Evolutionary conservation across 2,329 filamentous ascomycete genomes (phyloP).

Genomic region (Phaeophleospora eucalypticola): DNA sequence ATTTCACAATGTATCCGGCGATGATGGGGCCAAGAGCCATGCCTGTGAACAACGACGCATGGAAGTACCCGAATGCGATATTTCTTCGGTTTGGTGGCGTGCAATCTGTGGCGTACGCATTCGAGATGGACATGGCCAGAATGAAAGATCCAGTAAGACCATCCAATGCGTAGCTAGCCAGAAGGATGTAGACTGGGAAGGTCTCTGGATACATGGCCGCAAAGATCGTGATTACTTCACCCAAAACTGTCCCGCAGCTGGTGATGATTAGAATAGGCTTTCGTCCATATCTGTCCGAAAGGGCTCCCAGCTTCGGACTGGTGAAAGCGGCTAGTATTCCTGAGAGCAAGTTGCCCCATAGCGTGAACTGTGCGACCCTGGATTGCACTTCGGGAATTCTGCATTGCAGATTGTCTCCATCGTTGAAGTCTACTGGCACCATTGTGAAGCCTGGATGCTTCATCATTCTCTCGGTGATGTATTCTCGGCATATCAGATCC

Average conservation of each 20-base stretch:
- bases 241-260: slow-evolving; percentile 67
- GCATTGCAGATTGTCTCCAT: slow-evolving; percentile 71
- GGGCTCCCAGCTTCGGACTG: slow-evolving; percentile 74
- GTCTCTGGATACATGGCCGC: slow-evolving; percentile 69
- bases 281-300: slow-evolving; percentile 84
- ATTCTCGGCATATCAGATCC: slow-evolving; percentile 75
- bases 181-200: slow-evolving; percentile 72
- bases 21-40: slow-evolving; percentile 81
- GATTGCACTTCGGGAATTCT: slow-evolving; percentile 73
- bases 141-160: slow-evolving; percentile 87
- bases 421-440: slow-evolving; percentile 61
- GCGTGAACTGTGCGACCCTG: slow-evolving; percentile 70
- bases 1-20: slow-evolving; percentile 73
- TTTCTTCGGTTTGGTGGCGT: slow-evolving; percentile 74
- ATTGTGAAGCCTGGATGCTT: slow-evolving; percentile 58
- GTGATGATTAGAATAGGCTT: slow-evolving; percentile 69
- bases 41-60: slow-evolving; percentile 84
- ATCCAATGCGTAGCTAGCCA: slow-evolving; percentile 73
- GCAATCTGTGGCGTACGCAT: slow-evolving; percentile 88
- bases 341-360: slow-evolving; percentile 68
- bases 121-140: slow-evolving; percentile 69
- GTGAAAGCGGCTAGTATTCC: slow-evolving; percentile 76
- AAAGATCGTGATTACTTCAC: slow-evolving; percentile 73
- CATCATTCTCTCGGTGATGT: slow-evolving; percentile 65
- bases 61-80: slow-evolving; percentile 82